A percentile compares a stretch with the other conserved stretches of the same genome.
Evolutionary conservation across 768 basidiomycete species (phyloP).

Genomic region (Lentinula lateritia): DNA sequence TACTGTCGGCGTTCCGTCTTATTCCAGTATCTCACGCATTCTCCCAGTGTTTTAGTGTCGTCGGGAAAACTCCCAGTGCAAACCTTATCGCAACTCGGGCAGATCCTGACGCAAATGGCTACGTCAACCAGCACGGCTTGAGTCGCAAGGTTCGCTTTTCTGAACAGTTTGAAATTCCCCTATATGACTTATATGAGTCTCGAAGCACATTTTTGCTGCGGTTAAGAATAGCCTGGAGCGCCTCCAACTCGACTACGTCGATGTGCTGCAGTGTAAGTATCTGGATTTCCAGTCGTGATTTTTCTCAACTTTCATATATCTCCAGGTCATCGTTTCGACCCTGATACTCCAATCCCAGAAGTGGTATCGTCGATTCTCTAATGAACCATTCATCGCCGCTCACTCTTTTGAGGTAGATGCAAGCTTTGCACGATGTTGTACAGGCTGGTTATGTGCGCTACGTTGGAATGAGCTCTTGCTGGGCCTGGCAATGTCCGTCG

Average conservation of each 20-base stretch:
- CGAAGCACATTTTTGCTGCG: conserved; percentile 67
- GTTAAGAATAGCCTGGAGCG: conserved; percentile 59
- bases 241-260: conserved; percentile 72
- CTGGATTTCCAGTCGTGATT: neutral
- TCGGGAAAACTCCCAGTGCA: neutral
- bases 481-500: conserved; percentile 35
- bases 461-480: conserved; percentile 53
- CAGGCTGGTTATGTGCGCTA: conserved; percentile 58
- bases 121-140: conserved; percentile 48
- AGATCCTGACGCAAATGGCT: conserved; percentile 34
- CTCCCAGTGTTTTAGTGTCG: neutral
- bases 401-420: conserved; percentile 36
- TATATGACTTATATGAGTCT: conserved; percentile 12
- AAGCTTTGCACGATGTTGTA: conserved; percentile 66
- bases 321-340: conserved; percentile 50
- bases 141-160: conserved; percentile 32
- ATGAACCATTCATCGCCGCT: neutral
- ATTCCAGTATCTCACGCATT: neutral
- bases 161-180: neutral
- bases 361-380: conserved; percentile 25
- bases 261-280: conserved; percentile 60
- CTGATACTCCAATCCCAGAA: conserved; percentile 53
- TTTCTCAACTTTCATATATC: neutral
- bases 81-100: conserved; percentile 6
- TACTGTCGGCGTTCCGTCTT: neutral